Evolutionary conservation across 306 rosid species (phyloP).

Genomic region (Pyrus betulifolia): DNA sequence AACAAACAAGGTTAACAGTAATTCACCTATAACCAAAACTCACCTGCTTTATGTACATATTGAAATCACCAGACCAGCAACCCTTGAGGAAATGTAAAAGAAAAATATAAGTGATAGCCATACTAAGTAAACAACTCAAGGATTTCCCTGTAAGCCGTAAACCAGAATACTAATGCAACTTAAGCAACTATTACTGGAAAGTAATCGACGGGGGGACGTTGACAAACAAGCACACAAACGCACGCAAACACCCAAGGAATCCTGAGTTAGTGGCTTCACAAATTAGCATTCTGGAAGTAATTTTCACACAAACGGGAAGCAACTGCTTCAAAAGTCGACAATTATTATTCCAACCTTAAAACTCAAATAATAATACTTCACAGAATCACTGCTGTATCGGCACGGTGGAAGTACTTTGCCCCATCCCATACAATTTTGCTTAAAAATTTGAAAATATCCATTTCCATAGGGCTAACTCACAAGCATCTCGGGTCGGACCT

Average conservation of each 20-base stretch:
- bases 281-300: background rate
- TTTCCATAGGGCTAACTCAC: background rate
- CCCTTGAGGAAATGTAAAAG: background rate
- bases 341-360: background rate
- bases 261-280: background rate
- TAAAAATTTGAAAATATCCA: background rate
- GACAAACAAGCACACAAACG: too few relatives aligned
- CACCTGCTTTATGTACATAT: conserved; percentile 95
- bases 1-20: background rate
- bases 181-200: background rate
- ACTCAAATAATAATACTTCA: background rate
- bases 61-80: conserved; percentile 33
- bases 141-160: background rate
- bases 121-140: background rate
- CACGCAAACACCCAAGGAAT: background rate
- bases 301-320: background rate
- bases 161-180: background rate
- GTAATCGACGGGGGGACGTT: too few relatives aligned
- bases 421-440: background rate
- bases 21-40: conserved; percentile 8
- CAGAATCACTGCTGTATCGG: too few relatives aligned
- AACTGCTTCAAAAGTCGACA: background rate
- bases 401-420: background rate
- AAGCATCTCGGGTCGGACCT: background rate
- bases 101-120: background rate